Base-by-base conservation (phyloP, 495 filamentous ascomycete species). In the Cercophora sp. region DNA sequence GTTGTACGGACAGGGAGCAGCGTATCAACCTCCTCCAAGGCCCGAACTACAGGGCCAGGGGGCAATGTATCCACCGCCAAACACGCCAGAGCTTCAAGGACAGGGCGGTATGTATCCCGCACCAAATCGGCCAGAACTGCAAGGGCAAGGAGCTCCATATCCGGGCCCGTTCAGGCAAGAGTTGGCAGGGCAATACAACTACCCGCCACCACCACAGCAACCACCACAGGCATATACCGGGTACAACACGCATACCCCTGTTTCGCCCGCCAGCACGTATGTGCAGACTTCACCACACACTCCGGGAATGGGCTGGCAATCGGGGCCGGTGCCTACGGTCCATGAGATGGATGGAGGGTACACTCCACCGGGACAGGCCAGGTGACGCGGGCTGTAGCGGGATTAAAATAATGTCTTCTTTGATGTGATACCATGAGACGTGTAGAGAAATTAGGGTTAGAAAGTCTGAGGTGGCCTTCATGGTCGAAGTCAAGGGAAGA, bases 321-420 rank as follows among this genome's bases (percentile, higher is more conserved):
- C 70, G 8, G 67, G 71, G 8, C 72, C 70, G 11, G 58, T 70
- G 37, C 55, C 60, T 31, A 52, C 37, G 24, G 56, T 57, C 1
- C 63, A 76, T 52, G 72, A 76, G 54, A 69, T 72, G 67, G 70
- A 73, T 50, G 62, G 56, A 2, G 57, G 51, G 31, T 43, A 52
- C 43, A 36, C 25, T 11, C 41, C 43, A 15, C 41, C 24, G 26
- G 60, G 34, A 15, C 45, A 58, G 24, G 39, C 58, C 10, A 53
- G 54, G 51, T 51, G 43, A 60, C 8, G 13, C 16, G 25, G 11
- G 29, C 5, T 9, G 23, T 18, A 13, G 31, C 20, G 10, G 25
- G n/a, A 24, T 22, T 1, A 19, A 44, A 22, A 11, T 5, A 39
- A 10, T 11, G 13, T n/a, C 13, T 2, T n/a, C 18, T 36, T 36